Evolutionary conservation across 2,329 filamentous ascomycete species (phyloP).

Genomic region (Zymoseptoria crescenta): DNA sequence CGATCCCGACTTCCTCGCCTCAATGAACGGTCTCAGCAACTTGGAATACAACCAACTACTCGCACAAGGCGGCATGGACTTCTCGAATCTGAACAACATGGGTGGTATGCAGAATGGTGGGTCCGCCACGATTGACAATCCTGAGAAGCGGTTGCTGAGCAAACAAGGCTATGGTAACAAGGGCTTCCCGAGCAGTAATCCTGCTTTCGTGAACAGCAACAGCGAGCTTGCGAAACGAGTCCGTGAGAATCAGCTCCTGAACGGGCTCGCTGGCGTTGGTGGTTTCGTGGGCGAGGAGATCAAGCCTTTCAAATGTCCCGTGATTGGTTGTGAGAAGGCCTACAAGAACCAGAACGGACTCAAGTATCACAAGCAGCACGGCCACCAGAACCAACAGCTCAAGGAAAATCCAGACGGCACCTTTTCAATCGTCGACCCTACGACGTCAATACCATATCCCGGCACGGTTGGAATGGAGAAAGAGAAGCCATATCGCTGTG

Average conservation of each 20-base stretch:
- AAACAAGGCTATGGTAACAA: slow-evolving; percentile 55
- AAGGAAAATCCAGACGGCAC: slow-evolving; percentile 96
- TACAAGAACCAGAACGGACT: slow-evolving; percentile 99
- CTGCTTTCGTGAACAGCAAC: slow-evolving; percentile 59
- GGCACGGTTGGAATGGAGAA: slow-evolving; percentile 99
- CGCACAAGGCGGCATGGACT: slow-evolving; percentile 33
- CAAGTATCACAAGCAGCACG: slow-evolving; percentile 83
- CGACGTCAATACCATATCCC: slow-evolving; percentile 88
- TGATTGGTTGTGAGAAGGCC: slow-evolving; percentile 97
- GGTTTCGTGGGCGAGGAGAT: slow-evolving; percentile 69
- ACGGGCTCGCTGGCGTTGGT: slow-evolving; percentile 41
- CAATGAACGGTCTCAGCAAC: slow-evolving; percentile 32
- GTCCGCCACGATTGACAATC: slow-evolving; percentile 68
- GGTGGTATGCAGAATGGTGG: slow-evolving; percentile 49
- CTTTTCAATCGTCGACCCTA: slow-evolving; percentile 95
- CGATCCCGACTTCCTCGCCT: slow-evolving; percentile 43
- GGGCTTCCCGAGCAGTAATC: slow-evolving; percentile 38
- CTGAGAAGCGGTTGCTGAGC: slow-evolving; percentile 86
- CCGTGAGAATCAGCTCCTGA: slow-evolving; percentile 56
- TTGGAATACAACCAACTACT: slow-evolving; percentile 30
- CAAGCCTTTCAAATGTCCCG: slow-evolving; percentile 95
- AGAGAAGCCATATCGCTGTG: slow-evolving; percentile 96
- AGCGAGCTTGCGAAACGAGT: slow-evolving; percentile 64
- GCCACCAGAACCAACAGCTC: slow-evolving; percentile 91
- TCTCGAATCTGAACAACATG: slow-evolving; percentile 43